Percentiles rank a stretch among this genome's conserved stretches.
These are phyloP conservation scores for Penicillium crustosum DNA, from an alignment of 2,329 filamentous ascomycete genomes.

Conservation along the genomic window DNA sequence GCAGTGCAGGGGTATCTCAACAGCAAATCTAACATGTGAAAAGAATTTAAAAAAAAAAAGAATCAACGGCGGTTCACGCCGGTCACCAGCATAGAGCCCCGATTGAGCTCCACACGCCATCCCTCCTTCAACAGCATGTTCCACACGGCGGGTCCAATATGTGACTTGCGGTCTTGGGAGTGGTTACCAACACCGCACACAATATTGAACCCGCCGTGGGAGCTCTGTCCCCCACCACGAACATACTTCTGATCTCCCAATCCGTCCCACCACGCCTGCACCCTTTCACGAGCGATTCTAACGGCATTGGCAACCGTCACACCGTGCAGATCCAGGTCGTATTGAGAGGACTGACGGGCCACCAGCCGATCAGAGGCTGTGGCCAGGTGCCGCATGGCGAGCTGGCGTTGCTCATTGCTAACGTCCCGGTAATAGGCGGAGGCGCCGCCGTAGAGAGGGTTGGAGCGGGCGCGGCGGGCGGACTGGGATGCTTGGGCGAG, in stretches of 20 bases:
- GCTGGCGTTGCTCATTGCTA: conserved; percentile 62
- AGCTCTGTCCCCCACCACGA: conserved; percentile 43
- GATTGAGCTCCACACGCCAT: conserved; percentile 75
- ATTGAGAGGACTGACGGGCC: conserved; percentile 61
- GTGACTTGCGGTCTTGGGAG: conserved; percentile 71
- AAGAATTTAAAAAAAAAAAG: not conserved
- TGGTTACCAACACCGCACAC: conserved; percentile 81
- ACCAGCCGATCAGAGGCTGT: conserved; percentile 70
- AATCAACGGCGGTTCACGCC: conserved; percentile 50
- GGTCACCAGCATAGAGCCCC: conserved; percentile 68
- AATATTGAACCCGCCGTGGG: conserved; percentile 64
- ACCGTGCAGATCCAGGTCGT: conserved; percentile 75
- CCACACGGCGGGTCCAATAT: conserved; percentile 76
- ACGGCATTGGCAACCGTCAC: conserved; percentile 78
- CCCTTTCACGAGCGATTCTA: conserved; percentile 68
- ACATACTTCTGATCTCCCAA: conserved; percentile 65
- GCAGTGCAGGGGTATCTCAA: conserved; percentile 10
- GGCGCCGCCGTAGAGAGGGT: conserved; percentile 71
- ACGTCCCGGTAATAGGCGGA: conserved; percentile 74
- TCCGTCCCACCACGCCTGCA: conserved; percentile 72
- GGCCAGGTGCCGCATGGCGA: conserved; percentile 60
- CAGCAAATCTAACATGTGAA: not conserved
- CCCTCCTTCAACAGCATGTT: conserved; percentile 73
- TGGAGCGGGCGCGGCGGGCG: conserved; percentile 64
- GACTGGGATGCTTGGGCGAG: conserved; percentile 59